A percentile compares a stretch with the other conserved stretches of the same genome.
These are phyloP conservation scores for Fraxinus baroniana DNA, from an alignment of 305 asterid genomes.

Conservation along the genomic window DNA sequence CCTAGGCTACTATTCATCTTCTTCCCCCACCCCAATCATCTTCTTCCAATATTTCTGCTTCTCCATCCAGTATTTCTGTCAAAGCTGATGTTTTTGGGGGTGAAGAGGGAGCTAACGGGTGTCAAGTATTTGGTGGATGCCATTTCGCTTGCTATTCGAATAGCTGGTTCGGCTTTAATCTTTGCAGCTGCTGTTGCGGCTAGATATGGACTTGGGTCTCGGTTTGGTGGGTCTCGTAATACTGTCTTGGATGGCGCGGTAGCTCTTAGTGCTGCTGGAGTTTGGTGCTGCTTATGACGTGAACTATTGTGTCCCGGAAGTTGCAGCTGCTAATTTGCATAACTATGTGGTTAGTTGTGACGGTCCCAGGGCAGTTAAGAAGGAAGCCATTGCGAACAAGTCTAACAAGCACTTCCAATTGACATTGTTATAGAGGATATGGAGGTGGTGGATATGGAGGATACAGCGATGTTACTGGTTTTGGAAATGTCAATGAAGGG, in stretches of 20 bases:
- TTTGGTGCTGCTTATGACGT: slow-evolving; percentile 82
- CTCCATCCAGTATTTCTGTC: slow-evolving; percentile 29
- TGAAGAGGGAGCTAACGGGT: slow-evolving; percentile 56
- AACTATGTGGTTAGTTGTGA: slow-evolving; percentile 76
- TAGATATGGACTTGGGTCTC: slow-evolving; percentile 79
- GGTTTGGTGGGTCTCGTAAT: slow-evolving; percentile 72
- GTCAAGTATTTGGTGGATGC: slow-evolving; percentile 67
- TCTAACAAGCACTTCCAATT: too few relatives aligned
- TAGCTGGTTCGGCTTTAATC: slow-evolving; percentile 67
- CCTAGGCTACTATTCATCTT: too few relatives aligned
- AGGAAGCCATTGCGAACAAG: slow-evolving; percentile 88
- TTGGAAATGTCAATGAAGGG: too few relatives aligned
- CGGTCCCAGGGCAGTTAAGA: slow-evolving; percentile 65
- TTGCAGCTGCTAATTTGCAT: slow-evolving; percentile 81
- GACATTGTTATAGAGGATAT: too few relatives aligned
- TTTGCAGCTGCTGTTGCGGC: slow-evolving; percentile 73
- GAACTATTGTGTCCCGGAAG: slow-evolving; percentile 82
- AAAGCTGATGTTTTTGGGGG: slow-evolving; percentile 71
- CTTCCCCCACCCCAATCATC: too few relatives aligned
- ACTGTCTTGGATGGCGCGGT: slow-evolving; percentile 77
- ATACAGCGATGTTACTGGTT: too few relatives aligned
- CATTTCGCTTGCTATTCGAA: slow-evolving; percentile 68
- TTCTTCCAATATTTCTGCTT: slow-evolving; percentile 1
- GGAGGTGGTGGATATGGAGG: too few relatives aligned
- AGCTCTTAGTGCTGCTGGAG: slow-evolving; percentile 80